Percentiles rank a stretch among this genome's conserved stretches.
Conservation (phyloP, 78 protist genomes). For the Tieghemostelium lacteum region DNA sequence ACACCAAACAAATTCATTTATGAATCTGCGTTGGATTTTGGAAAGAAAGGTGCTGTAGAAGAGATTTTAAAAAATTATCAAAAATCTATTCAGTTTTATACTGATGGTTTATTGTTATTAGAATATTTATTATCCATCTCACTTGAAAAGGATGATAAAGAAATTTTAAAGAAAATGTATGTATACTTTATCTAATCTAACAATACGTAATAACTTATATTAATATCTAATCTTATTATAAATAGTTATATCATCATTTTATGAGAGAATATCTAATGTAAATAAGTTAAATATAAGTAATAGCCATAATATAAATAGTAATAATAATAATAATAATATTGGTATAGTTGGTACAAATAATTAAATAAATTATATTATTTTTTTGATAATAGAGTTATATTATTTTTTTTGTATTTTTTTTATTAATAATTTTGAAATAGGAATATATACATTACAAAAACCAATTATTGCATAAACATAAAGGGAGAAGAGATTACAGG, state of each 20-base stretch:
- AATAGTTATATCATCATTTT: neutral
- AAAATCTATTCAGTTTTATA: slow-evolving; percentile 45
- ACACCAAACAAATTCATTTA: slow-evolving; percentile 41
- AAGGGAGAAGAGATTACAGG: too few relatives aligned
- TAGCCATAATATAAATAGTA: too few relatives aligned
- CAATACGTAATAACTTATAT: neutral
- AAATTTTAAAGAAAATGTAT: slow-evolving; percentile 26
- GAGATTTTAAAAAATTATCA: slow-evolving; percentile 34
- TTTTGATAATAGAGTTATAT: too few relatives aligned
- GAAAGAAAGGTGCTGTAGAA: slow-evolving; percentile 61
- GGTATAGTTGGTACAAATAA: too few relatives aligned
- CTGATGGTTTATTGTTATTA: slow-evolving; percentile 21
- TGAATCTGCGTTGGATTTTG: slow-evolving; percentile 55
- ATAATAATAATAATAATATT: too few relatives aligned
- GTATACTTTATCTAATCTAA: neutral
- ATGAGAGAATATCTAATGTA: neutral
- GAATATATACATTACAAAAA: too few relatives aligned
- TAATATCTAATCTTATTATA: too few relatives aligned
- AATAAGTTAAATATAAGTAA: too few relatives aligned
- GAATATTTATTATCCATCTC: slow-evolving; percentile 50
- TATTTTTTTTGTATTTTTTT: too few relatives aligned
- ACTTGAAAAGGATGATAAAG: slow-evolving; percentile 36
- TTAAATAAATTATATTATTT: too few relatives aligned
- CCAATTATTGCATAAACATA: too few relatives aligned
- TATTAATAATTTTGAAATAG: too few relatives aligned